Base-by-base conservation (phyloP, 116 monocot genomes). In the Phalaenopsis hybrid region DNA sequence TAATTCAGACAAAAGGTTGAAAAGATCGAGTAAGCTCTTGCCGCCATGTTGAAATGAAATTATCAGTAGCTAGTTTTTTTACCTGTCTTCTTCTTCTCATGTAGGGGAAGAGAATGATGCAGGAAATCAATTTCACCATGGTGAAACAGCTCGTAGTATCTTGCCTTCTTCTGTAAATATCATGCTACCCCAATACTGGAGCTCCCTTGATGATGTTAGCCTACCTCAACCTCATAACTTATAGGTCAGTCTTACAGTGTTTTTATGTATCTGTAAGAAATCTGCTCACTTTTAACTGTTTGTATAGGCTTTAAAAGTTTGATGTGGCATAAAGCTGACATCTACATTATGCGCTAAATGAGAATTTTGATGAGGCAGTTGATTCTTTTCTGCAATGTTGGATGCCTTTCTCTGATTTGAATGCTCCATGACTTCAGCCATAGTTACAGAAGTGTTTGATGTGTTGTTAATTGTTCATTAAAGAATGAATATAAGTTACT, bases 11-110 rank as follows among this genome's bases (percentile, higher is more conserved):
- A 75, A 46, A 75, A 75, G 75, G 45, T 33, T 6, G 4, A 75
- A 75, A 75, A 75, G n/a, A 75, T 75, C 75, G n/a, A 75, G 75
- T 75, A 75, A 75, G 75, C 10, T 45, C 13, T 18, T 5, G 15
- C 17, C 44, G 17, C 16, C 6, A 6, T 46, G 0, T 33, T 15
- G 20, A 72, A 31, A 72, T 37, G 45, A 46, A 75, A 75, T 45
- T 45, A 75, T 44, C 45, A 20, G 20, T 44, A 75, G 4, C 15
- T 75, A 18, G 44, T 31, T 31, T 75, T 20, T 44, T 44, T n/a
- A 46, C 17, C 45, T 75, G 31, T 31, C 31, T 46, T n/a, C 0
- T 33, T 75, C 8, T 75, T 75, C 20, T 75, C 72, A 16, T 75
- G 45, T 45, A 75, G 75, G 75, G 21, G 46, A 75, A 46, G 45